Evolutionary conservation across 2,329 filamentous ascomycete species (phyloP), one percentile per base, ranked within the genome.

Genomic region (Claviceps quebecensis): DNA sequence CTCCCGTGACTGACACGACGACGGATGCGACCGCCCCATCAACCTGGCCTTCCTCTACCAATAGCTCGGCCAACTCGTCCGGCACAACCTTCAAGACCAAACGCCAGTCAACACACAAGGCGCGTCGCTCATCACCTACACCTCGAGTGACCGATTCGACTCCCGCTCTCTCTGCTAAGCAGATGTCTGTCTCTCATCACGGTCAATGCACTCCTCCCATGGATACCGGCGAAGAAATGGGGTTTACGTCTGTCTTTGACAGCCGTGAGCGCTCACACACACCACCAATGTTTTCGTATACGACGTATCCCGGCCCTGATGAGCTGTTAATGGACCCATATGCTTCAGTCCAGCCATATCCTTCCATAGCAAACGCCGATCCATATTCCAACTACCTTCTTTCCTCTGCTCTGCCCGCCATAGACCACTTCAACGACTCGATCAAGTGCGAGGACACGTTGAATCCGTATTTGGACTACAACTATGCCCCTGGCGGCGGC

Each of bases 201-300:
- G 71, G 72, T 56, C 79, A 81, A 59, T 83, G 75, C 60, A 82
- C 78, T 47, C 78, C 80, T 52, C 80, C 80, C 48, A 76, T 81
- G 72, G 69, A 74, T 57, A 65, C 66, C 51, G 72, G 77, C 47
- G 83, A 88, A 60, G 82, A 87, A 57, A 71, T 80, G 55, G 75
- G 86, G 68, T 87, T 86, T 67, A 72, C 63, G 13, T 47, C 53
- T 26, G 47, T 53, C 34, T 81, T 83, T 62, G 81, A 82, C 63
- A 80, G 80, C 50, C 77, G 84, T 52, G 81, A 85, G 58, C 72
- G 83, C 52, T 87, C 84, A 39, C 78, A 82, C 63, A 86, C 83
- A 52, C 85, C 85, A 50, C 83, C 84, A 52, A 79, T 84, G 48
- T 83, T 84, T 61, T 69, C 61, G 16, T 86, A 86, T 69, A 75